Evolutionary conservation across 306 rosid species (phyloP), one percentile per base, ranked within the genome.

Genomic region (Vicia sativa): DNA sequence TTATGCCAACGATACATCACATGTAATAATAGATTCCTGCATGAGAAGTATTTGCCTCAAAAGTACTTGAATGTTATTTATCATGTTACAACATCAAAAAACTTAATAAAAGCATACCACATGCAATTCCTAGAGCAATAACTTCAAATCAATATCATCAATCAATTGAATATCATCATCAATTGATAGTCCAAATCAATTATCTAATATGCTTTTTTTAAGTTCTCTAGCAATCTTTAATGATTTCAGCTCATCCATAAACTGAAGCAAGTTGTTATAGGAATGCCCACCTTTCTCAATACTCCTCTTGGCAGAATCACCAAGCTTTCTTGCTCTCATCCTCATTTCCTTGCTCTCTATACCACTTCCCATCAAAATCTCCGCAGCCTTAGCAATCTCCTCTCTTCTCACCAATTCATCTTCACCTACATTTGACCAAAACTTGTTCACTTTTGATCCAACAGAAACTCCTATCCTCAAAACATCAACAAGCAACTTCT

Each of bases 201-300:
- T n/a, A n/a, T 48, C 61, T 48, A 60, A 28, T 21, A 3, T 46
- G 5, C 1, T 55, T 55, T 65, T 38, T 7, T 28, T 7, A 65
- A 19, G 41, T 74, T 23, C 61, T 56, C 14, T 74, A 19, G 73
- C 18, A 44, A 12, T 37, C 62, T 74, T 74, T 52, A 65, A 45
- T 56, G 73, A 74, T 21, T 65, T 74, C 2, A 74, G 67, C 34
- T 56, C 78, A 65, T 65, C 67, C 1, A 65, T 42, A 67, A 74
- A 56, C 34, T 56, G 61, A 9, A 65, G 34, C 53, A 65, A 56
- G 18, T 65, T 65, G 11, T 56, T 65, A 44, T 23, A 31, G 58
- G 78, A 66, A 1, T 44, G 0, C 2, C 73, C 67, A 45, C 52
- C 67, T 28, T 65, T 61, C 44, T 56, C 62, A 9, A 35, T 74